Evolutionary conservation across 2,329 filamentous ascomycete genomes (phyloP), one percentile per base, ranked within the genome.

Genomic region (Bipolaris victoriae): DNA sequence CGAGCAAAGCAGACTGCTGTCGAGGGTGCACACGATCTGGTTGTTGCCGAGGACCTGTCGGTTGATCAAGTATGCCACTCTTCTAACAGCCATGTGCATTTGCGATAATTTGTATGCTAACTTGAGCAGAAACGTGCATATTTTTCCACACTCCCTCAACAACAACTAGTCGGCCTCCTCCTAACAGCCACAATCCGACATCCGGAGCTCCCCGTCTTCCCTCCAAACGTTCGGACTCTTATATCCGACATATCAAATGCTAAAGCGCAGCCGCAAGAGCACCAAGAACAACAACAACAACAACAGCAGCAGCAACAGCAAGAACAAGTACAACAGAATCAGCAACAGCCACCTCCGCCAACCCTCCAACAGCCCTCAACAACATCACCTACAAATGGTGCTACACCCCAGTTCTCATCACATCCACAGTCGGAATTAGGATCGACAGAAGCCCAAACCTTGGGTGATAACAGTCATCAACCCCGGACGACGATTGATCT

Each of bases 161-260:
- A 81, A 9, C 81, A 87, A 37, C 80, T 93, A 1, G 84, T 91
- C 45, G 83, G 84, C 51, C 81, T 92, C 26, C 79, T 92, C 35
- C 79, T 90, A 57, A 83, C 84, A 60, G 82, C 86, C 56, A 85
- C 84, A 26, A 82, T 83, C 45, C 74, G 85, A 2, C 82, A 90
- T 58, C 88, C 89, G 2, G 83, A 87, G 51, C 78, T 92, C 5
- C 85, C 88, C 5, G 79, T 92, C 50, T 92, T 90, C 63, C 72
- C 79, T n/a, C 74, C 76, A 37, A 75, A 76, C 45, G 58, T 74
- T 18, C 60, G 64, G 4, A 55, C 51, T 24, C 58, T 74, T 0
- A 61, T 74, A 33, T 57, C 67, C 61, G 47, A 58, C 59, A 49
- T 65, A 54, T 22, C 65, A 5, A 46, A 44, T 4, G 49, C 36